A percentile compares a stretch with the other conserved stretches of the same genome.
Evolutionary conservation across 2,329 filamentous ascomycete genomes (phyloP).

Genomic region (Cladosporium cucumerinum): DNA sequence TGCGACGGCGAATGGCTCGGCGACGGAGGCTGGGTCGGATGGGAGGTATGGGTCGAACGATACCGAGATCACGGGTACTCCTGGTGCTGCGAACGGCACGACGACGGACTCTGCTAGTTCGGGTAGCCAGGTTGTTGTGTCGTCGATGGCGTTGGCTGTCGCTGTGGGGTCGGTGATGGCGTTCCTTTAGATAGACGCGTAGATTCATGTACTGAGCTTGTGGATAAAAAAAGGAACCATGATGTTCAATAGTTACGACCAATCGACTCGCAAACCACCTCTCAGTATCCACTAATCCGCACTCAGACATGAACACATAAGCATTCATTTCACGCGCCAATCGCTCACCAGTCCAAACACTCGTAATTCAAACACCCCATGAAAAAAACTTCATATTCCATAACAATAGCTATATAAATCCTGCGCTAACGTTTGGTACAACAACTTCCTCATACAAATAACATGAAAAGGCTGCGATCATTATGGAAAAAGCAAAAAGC

Average conservation of each 20-base stretch:
- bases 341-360: too few relatives aligned
- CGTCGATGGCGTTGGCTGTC: neutral
- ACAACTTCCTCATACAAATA: too few relatives aligned
- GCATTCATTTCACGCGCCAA: too few relatives aligned
- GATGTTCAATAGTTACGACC: too few relatives aligned
- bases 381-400: neutral
- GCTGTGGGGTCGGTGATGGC: neutral
- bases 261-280: too few relatives aligned
- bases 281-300: too few relatives aligned
- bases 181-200: neutral
- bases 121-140: neutral
- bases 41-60: neutral
- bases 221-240: too few relatives aligned
- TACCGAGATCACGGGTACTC: neutral
- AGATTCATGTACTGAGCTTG: too few relatives aligned
- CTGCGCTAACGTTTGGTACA: neutral
- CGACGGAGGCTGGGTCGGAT: neutral
- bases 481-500: neutral
- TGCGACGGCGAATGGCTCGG: slow-evolving; percentile 13
- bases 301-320: too few relatives aligned
- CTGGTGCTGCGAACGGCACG: neutral
- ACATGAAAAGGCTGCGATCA: neutral
- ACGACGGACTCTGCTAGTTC: neutral
- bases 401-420: neutral
- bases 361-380: too few relatives aligned